Conservation (phyloP, 1,284 basidiomycete species). For the Ceratobasidium sp. region DNA sequence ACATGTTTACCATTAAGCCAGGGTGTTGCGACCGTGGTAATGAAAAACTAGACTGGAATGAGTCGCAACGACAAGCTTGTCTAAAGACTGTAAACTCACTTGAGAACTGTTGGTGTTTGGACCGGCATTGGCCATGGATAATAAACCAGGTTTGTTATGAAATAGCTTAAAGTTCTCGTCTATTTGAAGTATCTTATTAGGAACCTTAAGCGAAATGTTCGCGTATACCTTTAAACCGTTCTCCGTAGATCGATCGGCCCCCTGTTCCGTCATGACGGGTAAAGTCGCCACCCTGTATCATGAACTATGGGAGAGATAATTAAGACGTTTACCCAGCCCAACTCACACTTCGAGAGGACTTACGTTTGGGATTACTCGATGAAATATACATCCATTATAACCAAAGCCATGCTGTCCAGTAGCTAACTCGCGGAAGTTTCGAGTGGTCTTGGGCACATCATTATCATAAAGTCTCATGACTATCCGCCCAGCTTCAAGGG, state of each 20-base stretch:
- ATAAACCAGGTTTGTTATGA: constrained; percentile 55
- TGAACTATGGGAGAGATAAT: constrained; percentile 45
- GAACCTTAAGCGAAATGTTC: neutral
- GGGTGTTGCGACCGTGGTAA: constrained; percentile 79
- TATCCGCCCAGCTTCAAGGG: constrained; percentile 47
- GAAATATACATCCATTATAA: constrained; percentile 51
- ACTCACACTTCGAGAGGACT: neutral
- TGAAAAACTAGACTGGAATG: constrained; percentile 70
- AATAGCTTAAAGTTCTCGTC: constrained; percentile 54
- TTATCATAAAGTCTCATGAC: constrained; percentile 54
- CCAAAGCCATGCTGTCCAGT: constrained; percentile 56
- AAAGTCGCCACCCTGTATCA: constrained; percentile 60
- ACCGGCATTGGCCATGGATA: constrained; percentile 64
- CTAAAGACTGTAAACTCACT: constrained; percentile 41
- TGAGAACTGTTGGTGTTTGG: constrained; percentile 74
- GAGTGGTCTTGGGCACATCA: constrained; percentile 50
- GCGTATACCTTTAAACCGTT: constrained; percentile 45
- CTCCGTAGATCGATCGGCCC: constrained; percentile 53
- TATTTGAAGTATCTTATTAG: constrained; percentile 35
- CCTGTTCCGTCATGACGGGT: constrained; percentile 55
- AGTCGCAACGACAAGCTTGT: constrained; percentile 39
- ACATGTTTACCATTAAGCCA: constrained; percentile 85
- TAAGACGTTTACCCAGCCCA: neutral
- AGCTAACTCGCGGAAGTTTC: constrained; percentile 60
- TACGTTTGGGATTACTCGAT: constrained; percentile 49